Conservation (phyloP, 2,329 filamentous ascomycete genomes). For the Verticillium isaacii region DNA sequence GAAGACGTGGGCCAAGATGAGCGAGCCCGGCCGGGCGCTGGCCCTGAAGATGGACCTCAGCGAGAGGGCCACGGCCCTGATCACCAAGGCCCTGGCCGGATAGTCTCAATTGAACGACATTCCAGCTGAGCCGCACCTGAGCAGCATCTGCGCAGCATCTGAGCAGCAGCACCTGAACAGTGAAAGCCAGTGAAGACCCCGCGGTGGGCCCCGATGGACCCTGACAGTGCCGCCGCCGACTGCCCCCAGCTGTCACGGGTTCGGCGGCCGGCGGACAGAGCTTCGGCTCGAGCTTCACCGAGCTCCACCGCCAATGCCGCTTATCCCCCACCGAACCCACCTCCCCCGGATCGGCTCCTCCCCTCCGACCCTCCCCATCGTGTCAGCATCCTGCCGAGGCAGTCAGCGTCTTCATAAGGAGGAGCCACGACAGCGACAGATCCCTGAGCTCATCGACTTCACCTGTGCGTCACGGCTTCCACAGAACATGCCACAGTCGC, state of each 20-base stretch:
- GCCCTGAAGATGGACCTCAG: slow-evolving; percentile 64
- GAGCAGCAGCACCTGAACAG: too few species aligned
- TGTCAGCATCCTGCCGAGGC: too few species aligned
- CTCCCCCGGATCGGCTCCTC: not conserved
- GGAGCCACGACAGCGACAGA: too few species aligned
- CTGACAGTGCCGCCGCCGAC: not conserved
- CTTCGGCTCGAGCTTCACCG: not conserved
- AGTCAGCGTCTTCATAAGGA: too few species aligned
- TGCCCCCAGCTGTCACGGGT: not conserved
- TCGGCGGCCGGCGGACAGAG: not conserved
- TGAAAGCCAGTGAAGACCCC: too few species aligned
- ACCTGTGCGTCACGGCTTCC: too few species aligned
- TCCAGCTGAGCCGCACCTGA: too few species aligned
- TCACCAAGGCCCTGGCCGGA: slow-evolving; percentile 55
- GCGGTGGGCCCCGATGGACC: too few species aligned
- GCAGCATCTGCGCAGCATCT: too few species aligned
- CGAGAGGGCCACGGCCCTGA: slow-evolving; percentile 55
- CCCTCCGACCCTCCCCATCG: not conserved
- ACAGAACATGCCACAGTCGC: slow-evolving; percentile 3
- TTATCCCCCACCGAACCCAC: not conserved
- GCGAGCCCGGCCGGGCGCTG: slow-evolving; percentile 53
- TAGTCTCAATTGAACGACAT: not conserved
- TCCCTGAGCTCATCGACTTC: too few species aligned
- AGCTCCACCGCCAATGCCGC: not conserved
- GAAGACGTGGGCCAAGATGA: slow-evolving; percentile 78